A percentile compares a stretch with the other conserved stretches of the same genome.
Conservation (phyloP, 495 filamentous ascomycete genomes). For the Talaromyces proteolyticus region DNA sequence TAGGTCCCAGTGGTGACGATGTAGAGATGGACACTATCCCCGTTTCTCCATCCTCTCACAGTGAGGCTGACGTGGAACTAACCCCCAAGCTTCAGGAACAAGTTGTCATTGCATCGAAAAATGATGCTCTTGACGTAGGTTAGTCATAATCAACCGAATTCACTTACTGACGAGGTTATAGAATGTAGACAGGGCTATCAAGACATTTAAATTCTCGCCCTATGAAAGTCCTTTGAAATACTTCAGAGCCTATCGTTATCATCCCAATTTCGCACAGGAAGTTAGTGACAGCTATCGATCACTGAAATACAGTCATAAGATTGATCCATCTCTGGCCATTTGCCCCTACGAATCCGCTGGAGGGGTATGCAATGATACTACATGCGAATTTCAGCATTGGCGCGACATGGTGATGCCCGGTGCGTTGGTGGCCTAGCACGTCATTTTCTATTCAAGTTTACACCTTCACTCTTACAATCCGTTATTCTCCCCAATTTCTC, state of each 20-base stretch:
- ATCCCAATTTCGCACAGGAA: conserved; percentile 63
- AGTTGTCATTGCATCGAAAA: conserved; percentile 5
- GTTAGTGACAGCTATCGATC: conserved; percentile 77
- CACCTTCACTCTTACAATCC: conserved; percentile 19
- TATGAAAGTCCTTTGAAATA: conserved; percentile 78
- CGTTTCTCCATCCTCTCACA: conserved; percentile 12
- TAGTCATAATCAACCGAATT: conserved; percentile 1
- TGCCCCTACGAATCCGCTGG: conserved; percentile 70
- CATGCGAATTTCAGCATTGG: conserved; percentile 76
- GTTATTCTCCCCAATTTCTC: conserved; percentile 1
- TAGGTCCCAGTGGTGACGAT: not conserved
- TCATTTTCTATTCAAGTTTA: too few relatives aligned
- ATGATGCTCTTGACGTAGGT: conserved; percentile 27
- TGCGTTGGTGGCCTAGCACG: conserved; percentile 55
- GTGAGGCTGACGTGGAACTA: conserved; percentile 24
- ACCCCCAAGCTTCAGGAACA: conserved; percentile 24
- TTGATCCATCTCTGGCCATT: conserved; percentile 64
- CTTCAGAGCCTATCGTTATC: conserved; percentile 86
- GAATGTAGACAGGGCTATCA: not conserved
- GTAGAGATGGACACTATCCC: conserved; percentile 10
- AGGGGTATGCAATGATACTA: conserved; percentile 68
- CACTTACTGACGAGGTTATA: conserved; percentile 3
- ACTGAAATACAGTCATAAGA: conserved; percentile 85
- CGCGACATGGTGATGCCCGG: conserved; percentile 68
- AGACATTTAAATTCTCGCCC: conserved; percentile 47